Conservation (phyloP, 2,329 filamentous ascomycete genomes). For the Apiospora phragmitis region DNA sequence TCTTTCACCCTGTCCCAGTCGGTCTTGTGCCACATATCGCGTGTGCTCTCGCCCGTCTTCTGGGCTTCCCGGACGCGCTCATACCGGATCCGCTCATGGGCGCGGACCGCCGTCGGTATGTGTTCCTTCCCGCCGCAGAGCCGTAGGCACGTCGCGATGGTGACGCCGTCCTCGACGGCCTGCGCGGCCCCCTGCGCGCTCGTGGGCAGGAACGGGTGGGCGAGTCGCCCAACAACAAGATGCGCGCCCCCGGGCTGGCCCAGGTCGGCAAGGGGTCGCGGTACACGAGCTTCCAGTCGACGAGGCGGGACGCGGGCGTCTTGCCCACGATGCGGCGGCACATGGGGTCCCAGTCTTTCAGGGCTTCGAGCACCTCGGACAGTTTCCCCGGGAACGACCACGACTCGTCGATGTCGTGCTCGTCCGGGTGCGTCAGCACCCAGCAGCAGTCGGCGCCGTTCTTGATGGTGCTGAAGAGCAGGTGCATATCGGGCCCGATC, state of each 20-base stretch:
- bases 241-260: conserved; percentile 44
- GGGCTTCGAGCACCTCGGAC: conserved; percentile 49
- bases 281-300: conserved; percentile 54
- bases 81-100: conserved; percentile 48
- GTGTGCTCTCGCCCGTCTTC: conserved; percentile 51
- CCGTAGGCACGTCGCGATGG: conserved; percentile 45
- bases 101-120: conserved; percentile 40
- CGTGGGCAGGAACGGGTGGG: conserved; percentile 51
- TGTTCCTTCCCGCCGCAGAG: conserved; percentile 27
- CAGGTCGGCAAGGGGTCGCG: conserved; percentile 50
- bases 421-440: conserved; percentile 58
- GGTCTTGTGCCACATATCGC: conserved; percentile 56
- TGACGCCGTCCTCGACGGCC: conserved; percentile 51
- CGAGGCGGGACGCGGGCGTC: conserved; percentile 39
- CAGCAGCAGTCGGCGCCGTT: conserved; percentile 56
- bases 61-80: conserved; percentile 48
- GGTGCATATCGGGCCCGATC: conserved; percentile 58
- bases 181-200: conserved; percentile 50
- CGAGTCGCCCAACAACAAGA: conserved; percentile 48
- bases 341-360: conserved; percentile 53
- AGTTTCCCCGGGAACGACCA: conserved; percentile 55
- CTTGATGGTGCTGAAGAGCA: conserved; percentile 59
- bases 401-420: conserved; percentile 55
- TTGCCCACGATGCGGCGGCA: conserved; percentile 49
- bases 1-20: conserved; percentile 50